Percentiles rank a stretch among this genome's conserved stretches.
Conservation (phyloP, 441 rosid genomes). For the Brassica hybrid region DNA sequence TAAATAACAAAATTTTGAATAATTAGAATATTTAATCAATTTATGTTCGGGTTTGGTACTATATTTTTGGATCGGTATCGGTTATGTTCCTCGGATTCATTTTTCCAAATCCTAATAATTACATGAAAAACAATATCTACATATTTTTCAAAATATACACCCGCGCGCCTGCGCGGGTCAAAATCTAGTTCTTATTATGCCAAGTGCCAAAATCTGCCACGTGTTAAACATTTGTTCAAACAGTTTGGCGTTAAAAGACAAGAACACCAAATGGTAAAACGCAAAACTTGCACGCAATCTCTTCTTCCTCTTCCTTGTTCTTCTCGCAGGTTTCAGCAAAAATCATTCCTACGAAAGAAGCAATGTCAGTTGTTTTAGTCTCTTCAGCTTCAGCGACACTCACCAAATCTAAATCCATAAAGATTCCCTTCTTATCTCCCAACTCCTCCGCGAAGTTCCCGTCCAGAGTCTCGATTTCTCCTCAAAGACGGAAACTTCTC, state of each 20-base stretch:
- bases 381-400: conserved; percentile 35
- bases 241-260: background rate
- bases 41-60: too few relatives aligned
- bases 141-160: too few relatives aligned
- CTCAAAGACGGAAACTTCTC: conserved; percentile 17
- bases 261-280: background rate
- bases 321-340: background rate
- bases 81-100: too few relatives aligned
- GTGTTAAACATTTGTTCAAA: background rate
- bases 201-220: conserved; percentile 1
- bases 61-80: too few relatives aligned
- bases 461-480: conserved; percentile 11
- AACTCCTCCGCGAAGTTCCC: too few relatives aligned
- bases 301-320: background rate
- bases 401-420: conserved; percentile 34
- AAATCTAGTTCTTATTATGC: too few relatives aligned
- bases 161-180: too few relatives aligned
- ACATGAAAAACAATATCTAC: too few relatives aligned
- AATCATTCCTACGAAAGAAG: background rate
- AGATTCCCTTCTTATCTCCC: conserved; percentile 34
- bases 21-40: too few relatives aligned
- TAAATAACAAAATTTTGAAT: too few relatives aligned
- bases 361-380: conserved; percentile 41
- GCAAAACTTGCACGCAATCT: conserved; percentile 3
- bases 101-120: too few relatives aligned